A percentile compares a stretch with the other conserved stretches of the same genome.
phyloP scores from a whole-genome alignment of 202 grass and related monocot genomes.

The Setaria viridis region DNA sequence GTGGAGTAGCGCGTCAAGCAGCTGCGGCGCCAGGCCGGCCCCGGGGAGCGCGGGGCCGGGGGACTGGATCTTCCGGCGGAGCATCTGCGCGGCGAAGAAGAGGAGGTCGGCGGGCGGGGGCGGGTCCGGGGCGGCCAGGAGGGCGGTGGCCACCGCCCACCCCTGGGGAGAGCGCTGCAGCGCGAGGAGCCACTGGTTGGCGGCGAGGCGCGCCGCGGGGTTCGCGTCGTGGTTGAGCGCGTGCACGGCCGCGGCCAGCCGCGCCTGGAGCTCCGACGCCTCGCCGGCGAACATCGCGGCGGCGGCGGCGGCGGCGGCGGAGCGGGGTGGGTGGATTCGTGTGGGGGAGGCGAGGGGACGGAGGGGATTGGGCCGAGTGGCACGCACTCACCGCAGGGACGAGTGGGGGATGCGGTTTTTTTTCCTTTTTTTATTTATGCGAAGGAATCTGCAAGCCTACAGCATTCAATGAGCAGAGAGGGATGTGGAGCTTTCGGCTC shows the following conservation, averaged over 20 bases:
- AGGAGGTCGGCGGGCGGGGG: conserved; percentile 64
- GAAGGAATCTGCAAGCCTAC: neutral
- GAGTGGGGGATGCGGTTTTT: conserved; percentile 1
- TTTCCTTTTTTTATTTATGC: neutral
- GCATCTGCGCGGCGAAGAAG: conserved; percentile 93
- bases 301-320: conserved; percentile 10
- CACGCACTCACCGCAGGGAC: conserved; percentile 36
- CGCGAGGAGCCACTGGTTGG: conserved; percentile 91
- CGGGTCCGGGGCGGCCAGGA: conserved; percentile 58
- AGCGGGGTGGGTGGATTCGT: conserved; percentile 40
- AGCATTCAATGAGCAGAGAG: neutral
- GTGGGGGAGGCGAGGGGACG: conserved; percentile 2
- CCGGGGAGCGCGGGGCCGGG: conserved; percentile 28
- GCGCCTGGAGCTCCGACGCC: conserved; percentile 61
- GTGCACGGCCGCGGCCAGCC: conserved; percentile 65
- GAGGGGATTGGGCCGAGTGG: conserved; percentile 52
- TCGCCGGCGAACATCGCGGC: conserved; percentile 59
- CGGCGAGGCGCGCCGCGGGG: conserved; percentile 69
- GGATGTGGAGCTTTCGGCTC: neutral
- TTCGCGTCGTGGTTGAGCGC: conserved; percentile 73
- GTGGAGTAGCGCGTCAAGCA: conserved; percentile 60
- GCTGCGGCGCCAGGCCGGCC: conserved; percentile 17
- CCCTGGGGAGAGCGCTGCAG: conserved; percentile 79
- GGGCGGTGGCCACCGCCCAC: conserved; percentile 75
- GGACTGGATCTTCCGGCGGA: conserved; percentile 84